phyloP scores from a whole-genome alignment of 73 alveolate species.

The Paramecium tetraurelia region DNA sequence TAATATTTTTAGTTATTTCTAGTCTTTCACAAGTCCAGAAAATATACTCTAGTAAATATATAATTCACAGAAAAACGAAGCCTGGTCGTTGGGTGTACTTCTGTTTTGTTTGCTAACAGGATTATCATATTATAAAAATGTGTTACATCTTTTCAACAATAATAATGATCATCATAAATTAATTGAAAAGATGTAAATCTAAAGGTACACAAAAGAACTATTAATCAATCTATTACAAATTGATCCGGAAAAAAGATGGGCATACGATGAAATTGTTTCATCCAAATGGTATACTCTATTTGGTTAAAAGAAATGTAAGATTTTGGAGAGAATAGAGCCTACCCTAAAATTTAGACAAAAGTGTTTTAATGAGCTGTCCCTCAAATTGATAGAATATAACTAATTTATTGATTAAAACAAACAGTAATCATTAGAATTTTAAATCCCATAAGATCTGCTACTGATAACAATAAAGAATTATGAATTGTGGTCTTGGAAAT shows the following conservation, averaged over 20 bases:
- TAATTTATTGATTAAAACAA: background rate
- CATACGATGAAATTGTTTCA: background rate
- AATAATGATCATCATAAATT: background rate
- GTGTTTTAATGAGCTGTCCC: background rate
- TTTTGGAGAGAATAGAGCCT: background rate
- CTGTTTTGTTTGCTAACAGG: background rate
- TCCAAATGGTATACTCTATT: background rate
- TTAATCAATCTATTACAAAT: background rate
- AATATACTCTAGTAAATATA: background rate
- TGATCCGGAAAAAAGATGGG: background rate
- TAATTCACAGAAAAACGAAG: background rate
- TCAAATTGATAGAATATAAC: background rate
- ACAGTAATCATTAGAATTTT: background rate
- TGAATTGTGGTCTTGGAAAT: background rate
- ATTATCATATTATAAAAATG: background rate
- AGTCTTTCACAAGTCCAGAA: background rate
- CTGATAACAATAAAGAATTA: background rate
- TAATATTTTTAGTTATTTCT: background rate
- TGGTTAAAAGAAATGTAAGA: background rate
- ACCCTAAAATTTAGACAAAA: background rate
- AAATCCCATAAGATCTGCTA: background rate
- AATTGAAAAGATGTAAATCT: background rate
- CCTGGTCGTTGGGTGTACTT: background rate
- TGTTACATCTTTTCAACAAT: background rate
- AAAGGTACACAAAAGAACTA: background rate